phyloP scores from a whole-genome alignment of 331 rosid genomes.

The Rhamnella rubrinervis region DNA sequence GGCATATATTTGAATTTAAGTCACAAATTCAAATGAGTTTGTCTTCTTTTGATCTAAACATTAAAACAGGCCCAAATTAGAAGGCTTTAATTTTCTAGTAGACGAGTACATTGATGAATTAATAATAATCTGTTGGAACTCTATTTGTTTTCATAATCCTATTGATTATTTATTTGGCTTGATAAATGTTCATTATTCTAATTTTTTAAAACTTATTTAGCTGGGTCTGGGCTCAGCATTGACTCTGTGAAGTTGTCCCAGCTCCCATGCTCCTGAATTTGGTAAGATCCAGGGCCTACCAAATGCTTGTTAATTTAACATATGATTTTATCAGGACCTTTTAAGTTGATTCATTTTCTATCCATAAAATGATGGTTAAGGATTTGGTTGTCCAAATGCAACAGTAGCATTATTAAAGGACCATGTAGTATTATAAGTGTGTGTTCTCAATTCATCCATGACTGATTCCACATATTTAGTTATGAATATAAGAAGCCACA shows the following conservation, averaged over 20 bases:
- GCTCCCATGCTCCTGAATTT: slow-evolving; percentile 6
- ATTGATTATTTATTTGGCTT: not conserved
- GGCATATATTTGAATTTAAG: not conserved
- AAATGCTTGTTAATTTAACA: not conserved
- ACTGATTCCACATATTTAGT: not conserved
- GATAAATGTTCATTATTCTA: not conserved
- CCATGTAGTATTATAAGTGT: not conserved
- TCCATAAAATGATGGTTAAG: not conserved
- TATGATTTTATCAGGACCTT: not conserved
- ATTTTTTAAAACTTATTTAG: not conserved
- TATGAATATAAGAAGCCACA: not conserved
- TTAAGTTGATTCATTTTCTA: not conserved
- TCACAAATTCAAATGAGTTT: no score
- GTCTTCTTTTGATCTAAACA: no score
- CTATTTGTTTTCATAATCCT: slow-evolving; percentile 8
- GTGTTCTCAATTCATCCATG: no score
- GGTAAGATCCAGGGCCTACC: not conserved
- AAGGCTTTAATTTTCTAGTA: no score
- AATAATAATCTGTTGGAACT: not conserved
- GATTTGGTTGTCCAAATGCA: not conserved
- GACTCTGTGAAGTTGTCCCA: not conserved
- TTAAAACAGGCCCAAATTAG: no score
- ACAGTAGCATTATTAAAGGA: not conserved
- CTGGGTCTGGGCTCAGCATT: not conserved
- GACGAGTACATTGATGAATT: no score